Evolutionary conservation across 2,329 filamentous ascomycete genomes (phyloP).

Genomic region (Colletotrichum endophyticum): DNA sequence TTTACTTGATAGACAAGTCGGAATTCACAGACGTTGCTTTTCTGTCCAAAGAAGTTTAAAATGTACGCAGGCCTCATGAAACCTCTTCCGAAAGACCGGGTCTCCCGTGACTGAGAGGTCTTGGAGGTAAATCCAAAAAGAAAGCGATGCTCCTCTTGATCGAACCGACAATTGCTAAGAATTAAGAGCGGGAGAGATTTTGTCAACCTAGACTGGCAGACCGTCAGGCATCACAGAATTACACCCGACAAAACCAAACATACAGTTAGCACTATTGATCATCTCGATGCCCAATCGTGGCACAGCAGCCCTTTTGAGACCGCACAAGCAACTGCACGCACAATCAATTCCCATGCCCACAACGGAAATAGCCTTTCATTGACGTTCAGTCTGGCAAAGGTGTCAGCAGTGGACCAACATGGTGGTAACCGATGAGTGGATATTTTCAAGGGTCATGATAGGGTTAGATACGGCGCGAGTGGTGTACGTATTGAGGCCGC

Average conservation of each 20-base stretch:
- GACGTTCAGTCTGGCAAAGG: fast-evolving
- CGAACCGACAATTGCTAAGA: too few species aligned
- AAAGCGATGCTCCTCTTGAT: too few species aligned
- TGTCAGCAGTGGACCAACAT: background rate
- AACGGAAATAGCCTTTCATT: background rate
- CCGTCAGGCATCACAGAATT: background rate
- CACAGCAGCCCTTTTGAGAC: background rate
- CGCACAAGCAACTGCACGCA: background rate
- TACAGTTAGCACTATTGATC: background rate
- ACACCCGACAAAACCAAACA: background rate
- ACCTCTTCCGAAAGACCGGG: too few species aligned
- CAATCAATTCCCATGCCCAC: too few species aligned
- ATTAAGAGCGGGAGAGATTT: too few species aligned
- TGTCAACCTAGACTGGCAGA: background rate
- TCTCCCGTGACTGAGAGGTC: too few species aligned
- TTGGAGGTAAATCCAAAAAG: too few species aligned
- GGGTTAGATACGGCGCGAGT: fast-evolving
- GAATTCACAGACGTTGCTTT: fast-evolving
- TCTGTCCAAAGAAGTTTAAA: too few species aligned
- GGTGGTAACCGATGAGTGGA: background rate
- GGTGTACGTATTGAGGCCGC: fast-evolving
- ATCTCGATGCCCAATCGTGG: background rate
- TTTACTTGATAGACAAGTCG: too few species aligned
- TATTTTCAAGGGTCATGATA: background rate
- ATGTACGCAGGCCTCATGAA: too few species aligned